A percentile compares a stretch with the other conserved stretches of the same genome.
These are phyloP conservation scores for Garcia nutans DNA, from an alignment of 345 rosid genomes.

Conservation along the genomic window DNA sequence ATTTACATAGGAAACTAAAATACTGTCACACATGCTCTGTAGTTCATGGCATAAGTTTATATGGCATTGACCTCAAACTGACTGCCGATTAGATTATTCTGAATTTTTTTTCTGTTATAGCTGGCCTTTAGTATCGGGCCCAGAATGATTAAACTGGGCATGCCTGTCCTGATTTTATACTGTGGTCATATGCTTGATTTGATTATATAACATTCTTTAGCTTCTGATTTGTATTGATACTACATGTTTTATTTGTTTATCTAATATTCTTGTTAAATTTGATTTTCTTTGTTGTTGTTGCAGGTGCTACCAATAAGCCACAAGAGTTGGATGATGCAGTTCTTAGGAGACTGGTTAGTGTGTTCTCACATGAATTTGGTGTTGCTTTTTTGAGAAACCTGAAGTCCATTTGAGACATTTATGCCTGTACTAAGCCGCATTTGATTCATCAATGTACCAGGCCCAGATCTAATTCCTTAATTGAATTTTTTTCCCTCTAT, in stretches of 20 bases:
- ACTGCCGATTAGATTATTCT: neutral
- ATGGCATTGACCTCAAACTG: neutral
- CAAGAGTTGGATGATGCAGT: conserved; percentile 98
- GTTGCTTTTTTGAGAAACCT: neutral
- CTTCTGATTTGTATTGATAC: neutral
- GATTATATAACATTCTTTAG: neutral
- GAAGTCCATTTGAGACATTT: conserved; percentile 1
- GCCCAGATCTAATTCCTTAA: neutral
- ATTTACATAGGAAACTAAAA: neutral
- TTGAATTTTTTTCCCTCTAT: neutral
- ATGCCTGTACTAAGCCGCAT: neutral
- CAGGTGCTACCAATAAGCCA: conserved; percentile 98
- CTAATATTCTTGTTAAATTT: conserved; percentile 8
- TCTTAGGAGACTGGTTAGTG: conserved; percentile 82
- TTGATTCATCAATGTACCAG: neutral
- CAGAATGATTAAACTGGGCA: neutral
- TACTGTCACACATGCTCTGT: neutral
- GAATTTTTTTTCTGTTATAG: neutral
- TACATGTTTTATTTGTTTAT: neutral
- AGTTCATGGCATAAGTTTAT: neutral
- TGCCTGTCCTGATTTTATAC: neutral
- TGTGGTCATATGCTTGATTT: conserved; percentile 2
- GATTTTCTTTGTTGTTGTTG: conserved; percentile 27
- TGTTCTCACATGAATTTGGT: conserved; percentile 12
- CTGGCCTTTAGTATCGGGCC: neutral